phyloP scores from a whole-genome alignment of 306 rosid genomes.

The Fagus sylvatica region DNA sequence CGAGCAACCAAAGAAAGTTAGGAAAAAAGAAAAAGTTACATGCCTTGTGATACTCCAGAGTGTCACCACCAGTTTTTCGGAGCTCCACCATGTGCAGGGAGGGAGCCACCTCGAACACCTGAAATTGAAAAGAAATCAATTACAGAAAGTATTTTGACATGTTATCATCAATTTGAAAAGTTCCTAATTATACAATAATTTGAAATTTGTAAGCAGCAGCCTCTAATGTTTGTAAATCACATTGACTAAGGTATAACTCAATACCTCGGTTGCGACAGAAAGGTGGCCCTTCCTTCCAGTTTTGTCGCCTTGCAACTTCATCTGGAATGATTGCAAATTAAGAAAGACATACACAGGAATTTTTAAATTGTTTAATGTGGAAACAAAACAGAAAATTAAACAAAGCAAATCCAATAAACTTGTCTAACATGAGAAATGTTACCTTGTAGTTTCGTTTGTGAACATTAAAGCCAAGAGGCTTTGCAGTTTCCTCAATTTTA shows the following conservation, averaged over 20 bases:
- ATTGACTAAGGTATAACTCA: constrained; percentile 10
- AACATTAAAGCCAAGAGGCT: constrained; percentile 86
- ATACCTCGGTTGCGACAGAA: constrained; percentile 91
- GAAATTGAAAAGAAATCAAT: constrained; percentile 22
- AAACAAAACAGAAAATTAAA: neutral
- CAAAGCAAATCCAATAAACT: neutral
- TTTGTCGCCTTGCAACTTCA: constrained; percentile 92
- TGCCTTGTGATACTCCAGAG: constrained; percentile 94
- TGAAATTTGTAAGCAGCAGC: neutral
- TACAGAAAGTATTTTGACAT: neutral
- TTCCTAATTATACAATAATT: neutral
- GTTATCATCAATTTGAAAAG: constrained; percentile 15
- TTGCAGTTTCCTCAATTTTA: constrained; percentile 92
- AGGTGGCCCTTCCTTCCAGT: constrained; percentile 95
- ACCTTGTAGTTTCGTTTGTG: constrained; percentile 86
- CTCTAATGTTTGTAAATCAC: neutral
- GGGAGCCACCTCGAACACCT: constrained; percentile 72
- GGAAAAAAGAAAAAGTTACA: constrained; percentile 5
- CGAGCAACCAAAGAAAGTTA: neutral
- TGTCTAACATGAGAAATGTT: constrained; percentile 4
- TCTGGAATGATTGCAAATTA: constrained; percentile 48
- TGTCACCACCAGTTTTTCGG: constrained; percentile 92
- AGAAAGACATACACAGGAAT: neutral
- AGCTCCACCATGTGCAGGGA: constrained; percentile 75
- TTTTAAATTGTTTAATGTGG: neutral